Evolutionary conservation across 371 early-diverging fungal genomes (phyloP), one percentile per base, ranked within the genome.

Genomic region (Coemansia sp.): DNA sequence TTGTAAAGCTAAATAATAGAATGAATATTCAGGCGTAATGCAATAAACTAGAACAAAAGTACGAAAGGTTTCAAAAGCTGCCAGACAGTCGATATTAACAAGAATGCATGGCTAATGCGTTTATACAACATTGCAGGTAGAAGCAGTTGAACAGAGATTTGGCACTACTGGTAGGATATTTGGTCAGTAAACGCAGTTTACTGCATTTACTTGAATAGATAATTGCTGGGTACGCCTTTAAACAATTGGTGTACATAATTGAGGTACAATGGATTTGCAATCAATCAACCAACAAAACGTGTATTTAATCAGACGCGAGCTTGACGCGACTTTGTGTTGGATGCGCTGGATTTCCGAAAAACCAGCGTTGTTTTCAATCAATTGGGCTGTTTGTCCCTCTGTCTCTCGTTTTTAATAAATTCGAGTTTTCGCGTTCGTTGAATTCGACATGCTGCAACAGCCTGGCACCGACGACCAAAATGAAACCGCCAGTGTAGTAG

Each of bases 291-390:
- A n/a, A 16, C 45, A 45, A 45, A 16, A 5, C 45, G 45, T 45
- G 45, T n/a, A 45, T 45, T 45, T 45, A n/a, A 45, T 45, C n/a
- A 45, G n/a, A n/a, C 45, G 45, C 45, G 45, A 45, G 45, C 14
- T 4, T 6, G 45, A 45, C 45, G 45, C 45, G 45, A n/a, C 6
- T 45, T 6, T 16, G 16, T 45, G 16, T 5, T 45, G 11, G 11
- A 37, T 37, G 37, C 11, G 37, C 37, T 37, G 37, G 10, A 37
- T 45, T 45, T n/a, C 45, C 16, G n/a, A 45, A 45, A 16, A 6
- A 16, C 45, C 45, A 45, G 45, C 45, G 7, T 45, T 45, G n/a
- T 14, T 45, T 13, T 45, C 45, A 16, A n/a, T 13, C 45, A 16
- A n/a, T 45, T 45, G 45, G 4, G 45, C 45, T n/a, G n/a, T 45